Conservation (phyloP, 2,329 filamentous ascomycete species). For the Botrytis aclada region DNA sequence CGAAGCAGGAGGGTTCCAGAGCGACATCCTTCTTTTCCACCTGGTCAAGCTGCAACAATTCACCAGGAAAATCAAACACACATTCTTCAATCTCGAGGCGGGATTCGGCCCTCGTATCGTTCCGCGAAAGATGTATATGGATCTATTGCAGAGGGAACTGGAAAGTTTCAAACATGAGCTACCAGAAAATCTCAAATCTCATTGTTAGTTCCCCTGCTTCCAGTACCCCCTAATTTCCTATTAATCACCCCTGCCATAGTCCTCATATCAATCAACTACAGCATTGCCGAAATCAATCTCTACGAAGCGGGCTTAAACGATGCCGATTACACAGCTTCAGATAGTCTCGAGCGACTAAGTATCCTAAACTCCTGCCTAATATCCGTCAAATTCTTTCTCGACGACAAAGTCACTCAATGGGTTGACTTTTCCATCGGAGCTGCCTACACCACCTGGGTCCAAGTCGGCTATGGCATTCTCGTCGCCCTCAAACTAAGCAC, state of each 20-base stretch:
- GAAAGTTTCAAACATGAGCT: background rate
- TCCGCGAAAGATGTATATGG: background rate
- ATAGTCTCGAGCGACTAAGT: constrained; percentile 19
- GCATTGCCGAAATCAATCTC: constrained; percentile 21
- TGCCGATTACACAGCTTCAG: constrained; percentile 2
- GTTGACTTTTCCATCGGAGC: background rate
- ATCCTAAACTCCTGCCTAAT: constrained; percentile 20
- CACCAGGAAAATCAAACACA: constrained; percentile 18
- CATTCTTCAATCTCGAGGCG: constrained; percentile 17
- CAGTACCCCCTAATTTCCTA: background rate
- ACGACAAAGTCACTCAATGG: constrained; percentile 2
- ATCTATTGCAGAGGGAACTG: background rate
- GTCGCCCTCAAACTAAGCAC: constrained; percentile 18
- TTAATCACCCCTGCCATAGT: background rate
- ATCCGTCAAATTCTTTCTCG: constrained; percentile 19
- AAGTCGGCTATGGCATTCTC: constrained; percentile 16
- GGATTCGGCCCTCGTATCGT: background rate
- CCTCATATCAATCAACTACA: constrained; percentile 5
- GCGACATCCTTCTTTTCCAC: constrained; percentile 30
- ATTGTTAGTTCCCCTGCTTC: background rate
- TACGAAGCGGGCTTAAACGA: constrained; percentile 19
- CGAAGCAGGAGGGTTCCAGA: constrained; percentile 28
- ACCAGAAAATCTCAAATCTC: background rate
- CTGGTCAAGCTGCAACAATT: constrained; percentile 29
- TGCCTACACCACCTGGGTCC: constrained; percentile 18